These are phyloP conservation scores for Phtheirospermum japonicum DNA, from an alignment of 257 asterid genomes.

Conservation along the genomic window DNA sequence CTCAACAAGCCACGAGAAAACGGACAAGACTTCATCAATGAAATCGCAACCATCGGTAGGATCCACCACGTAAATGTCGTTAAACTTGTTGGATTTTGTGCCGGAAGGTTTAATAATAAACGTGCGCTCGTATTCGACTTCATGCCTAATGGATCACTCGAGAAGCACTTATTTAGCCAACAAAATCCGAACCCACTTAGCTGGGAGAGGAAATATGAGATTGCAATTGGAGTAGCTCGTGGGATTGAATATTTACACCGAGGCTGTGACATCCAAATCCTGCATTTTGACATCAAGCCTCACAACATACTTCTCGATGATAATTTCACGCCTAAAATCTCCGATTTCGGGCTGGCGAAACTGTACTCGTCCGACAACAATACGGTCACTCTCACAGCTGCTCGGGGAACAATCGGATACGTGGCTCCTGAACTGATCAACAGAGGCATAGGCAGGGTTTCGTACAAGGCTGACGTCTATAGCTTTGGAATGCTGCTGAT, in stretches of 20 bases:
- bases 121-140: constrained; percentile 23
- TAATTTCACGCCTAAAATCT: constrained; percentile 29
- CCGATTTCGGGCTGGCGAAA: constrained; percentile 34
- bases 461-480: constrained; percentile 8
- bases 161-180: constrained; percentile 6
- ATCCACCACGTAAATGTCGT: constrained; percentile 26
- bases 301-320: constrained; percentile 23
- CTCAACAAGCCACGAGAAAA: constrained; percentile 12
- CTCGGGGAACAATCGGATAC: constrained; percentile 35
- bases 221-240: constrained; percentile 34
- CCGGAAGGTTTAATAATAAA: constrained; percentile 2
- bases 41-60: constrained; percentile 30
- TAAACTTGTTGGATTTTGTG: constrained; percentile 25
- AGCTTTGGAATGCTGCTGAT: constrained; percentile 14
- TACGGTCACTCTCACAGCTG: constrained; percentile 28
- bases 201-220: constrained; percentile 31
- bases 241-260: constrained; percentile 34
- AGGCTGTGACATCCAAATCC: constrained; percentile 31
- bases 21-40: constrained; percentile 38
- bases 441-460: constrained; percentile 26
- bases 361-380: constrained; percentile 17
- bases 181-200: constrained; percentile 13
- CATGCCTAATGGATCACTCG: constrained; percentile 23
- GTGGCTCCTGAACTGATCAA: constrained; percentile 35
- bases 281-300: constrained; percentile 36